Evolutionary conservation across 2,329 filamentous ascomycete species (phyloP), one percentile per base, ranked within the genome.

Genomic region (Calonectria fujianensis): DNA sequence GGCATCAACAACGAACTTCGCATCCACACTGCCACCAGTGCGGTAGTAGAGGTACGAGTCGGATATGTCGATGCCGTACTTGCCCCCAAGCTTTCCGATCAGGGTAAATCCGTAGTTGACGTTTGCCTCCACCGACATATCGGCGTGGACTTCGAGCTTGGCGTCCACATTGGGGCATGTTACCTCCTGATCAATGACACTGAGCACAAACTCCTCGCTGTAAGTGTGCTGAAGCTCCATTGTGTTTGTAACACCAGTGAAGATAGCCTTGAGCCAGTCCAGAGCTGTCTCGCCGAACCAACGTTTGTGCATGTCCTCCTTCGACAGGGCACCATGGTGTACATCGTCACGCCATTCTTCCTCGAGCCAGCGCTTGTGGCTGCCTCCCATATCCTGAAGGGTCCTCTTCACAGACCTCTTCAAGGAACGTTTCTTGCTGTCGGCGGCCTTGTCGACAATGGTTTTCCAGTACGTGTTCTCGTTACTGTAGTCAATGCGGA

Each of bases 401-500:
- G 31, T 57, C 11, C 52, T 35, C 1, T 57, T 6, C 29, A 57
- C 52, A 11, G 31, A 57, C 31, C 52, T 32, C 52, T 35, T 57
- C 52, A 57, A 57, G 16, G 52, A 57, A 29, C 31, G 52, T 18
- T 57, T 57, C 24, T 57, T 57, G 18, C 6, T 57, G 52, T 57
- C 52, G 7, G 52, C 52, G 1, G 52, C 52, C 52, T 57, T 57
- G 31, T 57, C 52, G 4, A 57, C 52, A 57, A 57, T 35, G 31
- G 52, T 57, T 3, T 18, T 35, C 52, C 52, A 57, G 52, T 57
- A 57, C 18, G 29, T 54, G 29, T 54, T 54, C 29, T 54, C 51
- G 16, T 54, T 54, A 18, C 51, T 54, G 29, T 54, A 54, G 51
- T 54, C 51, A n/a, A 54, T 54, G 29, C 51, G 51, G 51, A 54